A percentile compares a stretch with the other conserved stretches of the same genome.
Conservation (phyloP, 306 rosid genomes). For the Morella rubra region DNA sequence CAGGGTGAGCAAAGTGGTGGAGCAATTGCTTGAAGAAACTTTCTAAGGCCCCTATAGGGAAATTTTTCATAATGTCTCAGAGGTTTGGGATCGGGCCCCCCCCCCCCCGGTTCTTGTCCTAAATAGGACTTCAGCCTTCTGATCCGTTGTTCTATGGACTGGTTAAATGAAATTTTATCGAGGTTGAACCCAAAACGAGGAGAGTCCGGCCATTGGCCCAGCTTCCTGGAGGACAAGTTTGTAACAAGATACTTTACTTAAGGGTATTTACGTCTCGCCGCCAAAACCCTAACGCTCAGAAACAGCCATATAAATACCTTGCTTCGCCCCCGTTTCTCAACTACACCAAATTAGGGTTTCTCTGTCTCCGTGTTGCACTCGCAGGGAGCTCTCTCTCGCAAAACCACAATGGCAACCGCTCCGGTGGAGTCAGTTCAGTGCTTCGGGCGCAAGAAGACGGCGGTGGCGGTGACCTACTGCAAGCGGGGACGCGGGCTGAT, state of each 20-base stretch:
- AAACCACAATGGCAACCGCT: not conserved
- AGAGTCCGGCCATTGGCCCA: too few species aligned
- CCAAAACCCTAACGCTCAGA: constrained; percentile 16
- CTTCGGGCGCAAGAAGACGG: constrained; percentile 87
- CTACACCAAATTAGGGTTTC: not conserved
- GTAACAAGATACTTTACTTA: not conserved
- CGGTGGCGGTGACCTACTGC: constrained; percentile 88
- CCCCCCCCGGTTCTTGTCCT: too few species aligned
- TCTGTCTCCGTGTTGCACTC: constrained; percentile 21
- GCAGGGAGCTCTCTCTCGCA: not conserved
- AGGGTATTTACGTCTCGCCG: not conserved
- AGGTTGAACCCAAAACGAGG: too few species aligned
- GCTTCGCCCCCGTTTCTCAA: not conserved
- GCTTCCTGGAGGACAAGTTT: too few species aligned
- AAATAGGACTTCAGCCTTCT: too few species aligned
- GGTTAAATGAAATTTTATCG: too few species aligned
- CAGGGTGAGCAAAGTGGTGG: too few species aligned
- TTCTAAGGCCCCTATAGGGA: too few species aligned
- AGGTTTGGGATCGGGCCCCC: too few species aligned
- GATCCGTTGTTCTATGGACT: too few species aligned
- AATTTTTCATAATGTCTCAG: too few species aligned
- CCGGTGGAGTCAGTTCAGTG: constrained; percentile 66
- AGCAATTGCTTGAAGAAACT: too few species aligned
- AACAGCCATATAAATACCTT: constrained; percentile 12
- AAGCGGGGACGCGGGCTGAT: constrained; percentile 78